Evolutionary conservation across 2,329 filamentous ascomycete species (phyloP).

Genomic region (Fusarium sp.): DNA sequence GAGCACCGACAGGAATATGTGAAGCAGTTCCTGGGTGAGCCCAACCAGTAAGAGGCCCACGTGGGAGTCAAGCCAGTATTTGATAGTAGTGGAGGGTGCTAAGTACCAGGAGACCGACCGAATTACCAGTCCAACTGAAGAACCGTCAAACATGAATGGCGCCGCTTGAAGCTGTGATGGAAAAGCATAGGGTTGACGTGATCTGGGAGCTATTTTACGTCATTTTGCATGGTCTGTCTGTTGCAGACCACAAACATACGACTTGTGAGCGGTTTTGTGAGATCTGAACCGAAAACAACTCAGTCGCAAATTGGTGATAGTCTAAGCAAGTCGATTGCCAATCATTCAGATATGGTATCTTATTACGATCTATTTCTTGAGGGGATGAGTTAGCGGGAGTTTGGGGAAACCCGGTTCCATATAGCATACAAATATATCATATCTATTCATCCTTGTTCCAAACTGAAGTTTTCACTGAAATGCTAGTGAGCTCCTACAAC

Average conservation of each 20-base stretch:
- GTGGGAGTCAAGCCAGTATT: slow-evolving; percentile 23
- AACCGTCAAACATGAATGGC: slow-evolving; percentile 4
- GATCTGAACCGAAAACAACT: neutral
- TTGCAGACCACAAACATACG: slow-evolving; percentile 17
- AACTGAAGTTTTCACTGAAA: neutral
- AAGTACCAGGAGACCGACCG: slow-evolving; percentile 21
- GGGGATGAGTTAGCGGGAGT: slow-evolving; percentile 29
- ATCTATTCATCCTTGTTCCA: neutral
- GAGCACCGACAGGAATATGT: slow-evolving; percentile 83
- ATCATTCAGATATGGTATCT: neutral
- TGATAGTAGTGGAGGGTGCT: slow-evolving; percentile 12
- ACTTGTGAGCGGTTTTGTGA: slow-evolving; percentile 6
- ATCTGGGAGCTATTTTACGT: slow-evolving; percentile 22
- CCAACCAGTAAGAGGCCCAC: slow-evolving; percentile 40
- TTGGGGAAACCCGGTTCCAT: slow-evolving; percentile 16
- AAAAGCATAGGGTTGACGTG: slow-evolving; percentile 28
- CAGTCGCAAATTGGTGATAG: neutral
- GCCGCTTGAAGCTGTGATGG: neutral
- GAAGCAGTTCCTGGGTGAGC: slow-evolving; percentile 52
- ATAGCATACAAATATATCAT: neutral
- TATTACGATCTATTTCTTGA: slow-evolving; percentile 1
- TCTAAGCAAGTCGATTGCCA: neutral
- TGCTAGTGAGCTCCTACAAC: neutral
- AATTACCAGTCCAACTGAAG: slow-evolving; percentile 21
- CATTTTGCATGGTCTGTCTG: slow-evolving; percentile 15